Base-by-base conservation (phyloP, 345 rosid species). In the Hibiscus tridactylites region DNA sequence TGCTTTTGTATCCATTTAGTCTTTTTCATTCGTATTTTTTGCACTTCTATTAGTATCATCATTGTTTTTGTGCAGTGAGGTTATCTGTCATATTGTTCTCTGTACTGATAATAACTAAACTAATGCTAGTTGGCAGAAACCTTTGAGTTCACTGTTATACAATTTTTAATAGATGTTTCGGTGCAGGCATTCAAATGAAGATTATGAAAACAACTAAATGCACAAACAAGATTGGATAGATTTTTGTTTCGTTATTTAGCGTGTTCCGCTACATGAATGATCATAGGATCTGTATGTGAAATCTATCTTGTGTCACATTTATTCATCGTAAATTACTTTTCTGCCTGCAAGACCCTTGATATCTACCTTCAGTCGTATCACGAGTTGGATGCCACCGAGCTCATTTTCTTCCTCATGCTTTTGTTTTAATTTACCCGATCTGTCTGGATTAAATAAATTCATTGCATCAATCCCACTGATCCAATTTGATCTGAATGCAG, bases 401-500 rank as follows among this genome's bases (percentile, higher is more conserved):
- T 29, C 2, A 31, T 9, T 29, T 16, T 16, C 71, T 50, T 68
- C 15, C 59, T 28, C 60, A 15, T 68, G 42, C 26, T 29, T 0
- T 49, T 12, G 21, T 15, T 66, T 31, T 62, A n/a, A 10, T 21
- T 53, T 53, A 17, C 58, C 60, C 16, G 19, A 68, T 33, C 24
- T 28, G 10, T 68, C 24, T 67, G 69, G 29, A 19, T 6, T 19
- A 65, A 5, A 65, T 65, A 42, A 15, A 21, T 42, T 11, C 15
- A 17, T 44, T 53, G 70, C 24, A 24, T 65, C 42, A 3, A 28
- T 67, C 6, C 7, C 50, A 4, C 58, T 59, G 28, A 47, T 57
- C 42, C 58, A 16, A 29, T 28, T 74, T 60, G 54, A 21, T 59
- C 37, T 80, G 39, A 59, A 9, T 63, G 28, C 80, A 91, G 90